Base-by-base conservation (phyloP, 2,329 filamentous ascomycete genomes). In the Fulvia fulva region DNA sequence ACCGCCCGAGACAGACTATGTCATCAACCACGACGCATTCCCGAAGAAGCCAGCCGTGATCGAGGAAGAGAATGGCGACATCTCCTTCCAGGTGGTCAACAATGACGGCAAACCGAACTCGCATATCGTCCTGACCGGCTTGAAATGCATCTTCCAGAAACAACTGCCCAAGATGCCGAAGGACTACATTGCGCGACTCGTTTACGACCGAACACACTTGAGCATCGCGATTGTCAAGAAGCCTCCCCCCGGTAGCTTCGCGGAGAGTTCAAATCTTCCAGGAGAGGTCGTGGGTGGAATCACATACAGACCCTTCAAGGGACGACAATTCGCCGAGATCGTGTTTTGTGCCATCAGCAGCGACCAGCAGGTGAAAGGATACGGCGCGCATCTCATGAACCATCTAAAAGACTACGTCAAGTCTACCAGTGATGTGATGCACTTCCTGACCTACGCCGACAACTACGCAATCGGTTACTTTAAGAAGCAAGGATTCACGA, bases 391-490 rank as follows among this genome's bases (percentile, higher is more conserved):
- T 79, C 81, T 99, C 21, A 99, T 99, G 94, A 93, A 90, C 1
- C 94, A 99, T 73, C 78, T 99, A 47, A 99, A 99, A 77, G 86
- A 99, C 78, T 99, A 97, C 69, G 94, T 99, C 73, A 97, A 96
- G 75, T 92, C 93, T 6, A 97, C 93, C 0, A 95, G 90, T 55
- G 87, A 92, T 65, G 92, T 99, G 50, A 97, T 97, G 92, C 92
- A 99, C 75, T 99, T 99, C 75, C 81, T 99, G 2, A 99, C 94
- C 1, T 99, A 99, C 70, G 94, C 94, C 64, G 94, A 99, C 75
- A 99, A 99, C 74, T 97, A 97, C 71, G 94, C 94, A 41, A 99
- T 96, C 65, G 94, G 94, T 11, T 99, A 97, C 74, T 99, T 99
- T 76, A 96, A 97, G 75, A 99, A 99, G 73, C 94, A 99, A 73